phyloP scores from a whole-genome alignment of 345 rosid genomes.

The Cardamine chenopodiifolia region DNA sequence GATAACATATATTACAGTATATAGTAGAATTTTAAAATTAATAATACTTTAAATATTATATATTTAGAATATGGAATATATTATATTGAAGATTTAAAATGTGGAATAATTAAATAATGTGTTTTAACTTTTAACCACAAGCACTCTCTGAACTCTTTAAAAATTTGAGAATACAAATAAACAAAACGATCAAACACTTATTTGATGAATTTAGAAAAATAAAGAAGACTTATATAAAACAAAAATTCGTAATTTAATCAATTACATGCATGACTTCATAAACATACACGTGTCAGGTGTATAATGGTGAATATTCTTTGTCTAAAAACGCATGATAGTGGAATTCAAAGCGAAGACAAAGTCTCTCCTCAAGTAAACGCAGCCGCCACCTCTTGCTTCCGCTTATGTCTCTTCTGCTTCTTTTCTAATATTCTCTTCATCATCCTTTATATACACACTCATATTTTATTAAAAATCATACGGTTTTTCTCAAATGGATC shows the following conservation, averaged over 20 bases:
- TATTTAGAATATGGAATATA: too few species aligned
- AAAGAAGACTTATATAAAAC: not conserved
- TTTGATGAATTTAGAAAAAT: too few species aligned
- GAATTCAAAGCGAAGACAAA: conserved; percentile 36
- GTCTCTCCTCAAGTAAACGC: conserved; percentile 27
- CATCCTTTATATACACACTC: conserved; percentile 8
- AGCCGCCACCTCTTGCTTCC: conserved; percentile 43
- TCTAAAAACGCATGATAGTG: conserved; percentile 13
- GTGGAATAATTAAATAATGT: not conserved
- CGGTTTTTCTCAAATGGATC: conserved; percentile 10
- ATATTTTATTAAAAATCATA: conserved; percentile 11
- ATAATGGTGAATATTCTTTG: not conserved
- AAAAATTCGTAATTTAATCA: not conserved
- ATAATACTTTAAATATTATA: too few species aligned
- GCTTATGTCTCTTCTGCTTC: not conserved
- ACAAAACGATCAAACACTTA: too few species aligned
- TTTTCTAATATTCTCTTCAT: not conserved
- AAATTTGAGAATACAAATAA: too few species aligned
- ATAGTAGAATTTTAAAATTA: not conserved
- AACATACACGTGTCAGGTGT: conserved; percentile 5
- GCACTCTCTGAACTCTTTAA: too few species aligned
- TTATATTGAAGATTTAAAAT: too few species aligned
- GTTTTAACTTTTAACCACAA: too few species aligned
- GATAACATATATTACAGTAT: too few species aligned
- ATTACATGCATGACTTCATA: conserved; percentile 19